Evolutionary conservation across 495 filamentous ascomycete genomes (phyloP).

Genomic region (Hypoxylon cercidicola): DNA sequence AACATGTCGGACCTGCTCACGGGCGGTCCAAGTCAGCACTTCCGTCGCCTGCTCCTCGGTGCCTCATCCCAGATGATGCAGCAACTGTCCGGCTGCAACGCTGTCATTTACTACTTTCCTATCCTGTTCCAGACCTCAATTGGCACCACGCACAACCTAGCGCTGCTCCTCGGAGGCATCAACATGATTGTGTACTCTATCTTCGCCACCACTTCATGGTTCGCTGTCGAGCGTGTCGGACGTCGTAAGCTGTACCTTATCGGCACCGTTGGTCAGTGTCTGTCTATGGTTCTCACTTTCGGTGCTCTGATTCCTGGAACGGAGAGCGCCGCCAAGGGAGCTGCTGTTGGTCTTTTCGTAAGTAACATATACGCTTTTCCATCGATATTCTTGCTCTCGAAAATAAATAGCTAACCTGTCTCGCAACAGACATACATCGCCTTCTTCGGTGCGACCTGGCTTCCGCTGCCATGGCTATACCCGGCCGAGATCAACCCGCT

Average conservation of each 20-base stretch:
- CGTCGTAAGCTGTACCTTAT: slow-evolving; percentile 76
- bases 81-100: slow-evolving; percentile 78
- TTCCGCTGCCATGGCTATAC: slow-evolving; percentile 75
- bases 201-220: slow-evolving; percentile 82
- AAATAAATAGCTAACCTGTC: background rate
- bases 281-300: slow-evolving; percentile 82
- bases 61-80: slow-evolving; percentile 77
- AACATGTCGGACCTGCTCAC: slow-evolving; percentile 67
- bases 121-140: slow-evolving; percentile 78
- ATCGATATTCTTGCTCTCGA: background rate
- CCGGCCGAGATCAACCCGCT: slow-evolving; percentile 68
- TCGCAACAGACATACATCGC: slow-evolving; percentile 70
- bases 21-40: slow-evolving; percentile 71
- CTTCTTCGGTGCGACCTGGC: slow-evolving; percentile 78
- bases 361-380: background rate
- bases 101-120: slow-evolving; percentile 86
- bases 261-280: slow-evolving; percentile 74
- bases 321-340: slow-evolving; percentile 67
- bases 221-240: slow-evolving; percentile 79
- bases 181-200: slow-evolving; percentile 84
- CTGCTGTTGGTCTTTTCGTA: slow-evolving; percentile 77
- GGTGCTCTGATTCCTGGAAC: slow-evolving; percentile 71
- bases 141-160: slow-evolving; percentile 62
- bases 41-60: slow-evolving; percentile 71
- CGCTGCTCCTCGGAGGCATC: slow-evolving; percentile 77